Percentiles rank a stretch among this genome's conserved stretches.
Conservation (phyloP, 2,329 filamentous ascomycete genomes). For the Metarhizium sp. region DNA sequence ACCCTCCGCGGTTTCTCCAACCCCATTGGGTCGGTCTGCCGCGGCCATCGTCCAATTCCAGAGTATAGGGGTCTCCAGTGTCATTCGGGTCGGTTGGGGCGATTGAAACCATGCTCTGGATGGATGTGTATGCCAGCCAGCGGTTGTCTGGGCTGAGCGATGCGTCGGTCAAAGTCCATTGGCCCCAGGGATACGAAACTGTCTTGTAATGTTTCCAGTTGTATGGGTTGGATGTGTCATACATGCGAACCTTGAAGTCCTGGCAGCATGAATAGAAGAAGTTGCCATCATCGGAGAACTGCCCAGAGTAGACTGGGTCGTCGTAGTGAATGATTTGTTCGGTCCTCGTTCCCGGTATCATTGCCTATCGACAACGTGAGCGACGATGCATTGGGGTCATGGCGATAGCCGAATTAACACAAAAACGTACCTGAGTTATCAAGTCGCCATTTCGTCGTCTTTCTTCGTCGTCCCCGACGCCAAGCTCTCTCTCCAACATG, state of each 20-base stretch:
- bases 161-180: constrained; percentile 95
- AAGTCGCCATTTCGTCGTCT: constrained; percentile 53
- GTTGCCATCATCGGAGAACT: constrained; percentile 94
- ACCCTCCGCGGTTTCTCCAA: constrained; percentile 23
- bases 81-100: constrained; percentile 81
- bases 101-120: constrained; percentile 73
- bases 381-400: not conserved
- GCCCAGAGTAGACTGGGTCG: constrained; percentile 81
- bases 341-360: constrained; percentile 68
- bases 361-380: constrained; percentile 35
- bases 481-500: constrained; percentile 75
- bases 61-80: constrained; percentile 64
- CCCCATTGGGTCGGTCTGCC: constrained; percentile 14
- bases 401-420: not conserved
- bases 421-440: constrained; percentile 52
- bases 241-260: constrained; percentile 93
- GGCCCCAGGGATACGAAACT: constrained; percentile 72
- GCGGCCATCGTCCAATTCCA: constrained; percentile 50
- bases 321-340: constrained; percentile 87
- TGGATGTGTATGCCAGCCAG: constrained; percentile 86
- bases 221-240: constrained; percentile 92
- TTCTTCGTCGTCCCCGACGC: constrained; percentile 51
- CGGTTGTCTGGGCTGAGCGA: constrained; percentile 85
- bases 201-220: constrained; percentile 96
- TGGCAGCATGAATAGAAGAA: constrained; percentile 93